Evolutionary conservation across 129 eudicot species (phyloP), one percentile per base, ranked within the genome.

Genomic region (Flaveria linearis): DNA sequence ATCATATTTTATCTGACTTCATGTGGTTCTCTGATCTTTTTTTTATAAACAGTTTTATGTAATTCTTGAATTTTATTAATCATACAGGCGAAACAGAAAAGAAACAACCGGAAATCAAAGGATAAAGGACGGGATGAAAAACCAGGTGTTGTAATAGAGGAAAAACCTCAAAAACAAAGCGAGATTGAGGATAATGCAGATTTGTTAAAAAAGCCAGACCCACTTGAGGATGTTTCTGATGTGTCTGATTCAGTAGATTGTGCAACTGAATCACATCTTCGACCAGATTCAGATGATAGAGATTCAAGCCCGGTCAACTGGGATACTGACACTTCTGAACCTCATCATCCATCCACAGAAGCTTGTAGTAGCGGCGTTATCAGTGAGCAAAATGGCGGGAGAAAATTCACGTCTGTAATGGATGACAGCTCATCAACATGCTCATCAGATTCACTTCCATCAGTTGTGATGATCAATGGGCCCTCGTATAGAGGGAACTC

Each of bases 351-450:
- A 53, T 87, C 92, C 52, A 81, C 71, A 28, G 96, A 87, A 76
- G 85, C 87, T 70, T 82, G 87, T 74, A 77, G 89, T 41, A 85
- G 88, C 71, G 84, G 76, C 25, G 41, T 78, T 18, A 22, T 77
- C 23, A 76, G 70, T 74, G 79, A 79, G 13, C 89, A 79, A 77
- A 88, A 87, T 67, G 96, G 81, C 64, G 88, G 80, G 71, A 85
- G 76, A 69, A 87, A 81, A 73, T 75, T 80, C 75, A 69, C 87
- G 9, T 86, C 91, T 53, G 42, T 69, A 16, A 85, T 91, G 86
- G 98, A 93, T 76, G 98, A 94, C 72, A 88, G 93, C 73, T 94
- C 98, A 1, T 94, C 98, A 3, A 94, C 97, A 56, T 89, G 93
- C 58, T 95, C 99, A 41, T 83, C 99, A 17, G 99, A 91, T 69